Evolutionary conservation across 495 filamentous ascomycete species (phyloP), one percentile per base, ranked within the genome.

Genomic region (Hyaloscypha finlandica): DNA sequence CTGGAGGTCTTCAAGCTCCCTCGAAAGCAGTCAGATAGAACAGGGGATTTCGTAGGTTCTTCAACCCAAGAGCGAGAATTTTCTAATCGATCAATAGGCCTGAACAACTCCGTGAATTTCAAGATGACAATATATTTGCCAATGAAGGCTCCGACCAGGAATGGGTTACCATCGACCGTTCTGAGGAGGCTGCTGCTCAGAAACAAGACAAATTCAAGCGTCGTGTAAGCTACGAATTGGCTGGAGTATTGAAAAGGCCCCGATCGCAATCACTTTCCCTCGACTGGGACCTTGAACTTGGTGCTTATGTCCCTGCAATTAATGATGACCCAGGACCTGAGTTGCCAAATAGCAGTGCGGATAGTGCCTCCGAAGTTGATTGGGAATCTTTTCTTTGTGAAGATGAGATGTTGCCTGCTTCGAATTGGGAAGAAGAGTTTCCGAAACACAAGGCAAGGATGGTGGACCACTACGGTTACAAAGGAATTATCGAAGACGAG

Each of bases 401-500:
- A 6, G 45, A 53, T 51, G 60, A 63, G n/a, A 51, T 63, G 37
- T 63, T 63, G 22, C 42, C 60, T 53, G 35, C 60, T 8, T 63
- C 60, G 22, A 63, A 63, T 32, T 63, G 35, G 35, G 60, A 63
- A 53, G 45, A 25, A 6, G 60, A 63, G 19, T 63, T 63, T 63
- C 22, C 25, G 16, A 42, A 42, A 32, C 14, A 63, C 25, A 35
- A 63, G 33, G 60, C 14, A 63, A 35, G 29, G 37, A 22, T 52
- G 37, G 53, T 53, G 20, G 42, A 51, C 45, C 19, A 32, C 8
- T 65, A 60, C 6, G 70, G 51, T 32, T 74, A 63, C 42, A 80
- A 82, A 59, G 78, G 75, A n/a, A 20, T 53, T n/a, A 3, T 53
- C 22, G 51, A 25, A 3, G 51, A 53, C 19, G 51, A 53, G 8